These are phyloP conservation scores for Arabis hirsuta DNA, from an alignment of 345 rosid genomes.

Conservation along the genomic window DNA sequence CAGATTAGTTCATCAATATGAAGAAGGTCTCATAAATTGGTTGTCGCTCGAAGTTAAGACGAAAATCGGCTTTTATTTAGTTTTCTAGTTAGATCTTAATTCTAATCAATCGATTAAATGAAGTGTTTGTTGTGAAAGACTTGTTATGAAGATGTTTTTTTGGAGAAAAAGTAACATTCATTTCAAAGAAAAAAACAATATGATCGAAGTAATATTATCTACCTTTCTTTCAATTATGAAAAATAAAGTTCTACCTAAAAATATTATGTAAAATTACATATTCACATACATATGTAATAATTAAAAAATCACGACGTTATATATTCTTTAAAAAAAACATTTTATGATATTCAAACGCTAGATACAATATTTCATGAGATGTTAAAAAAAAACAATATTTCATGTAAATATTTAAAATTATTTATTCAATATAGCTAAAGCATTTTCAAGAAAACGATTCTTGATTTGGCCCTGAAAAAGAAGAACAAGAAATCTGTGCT, in stretches of 20 bases:
- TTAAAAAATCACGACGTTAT: too few species aligned
- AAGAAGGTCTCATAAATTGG: too few species aligned
- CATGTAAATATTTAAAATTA: not conserved
- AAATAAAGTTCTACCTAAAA: not conserved
- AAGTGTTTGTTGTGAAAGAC: too few species aligned
- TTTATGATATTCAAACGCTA: not conserved
- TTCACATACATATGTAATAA: not conserved
- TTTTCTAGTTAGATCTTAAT: too few species aligned
- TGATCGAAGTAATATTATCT: not conserved
- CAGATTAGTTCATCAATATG: not conserved
- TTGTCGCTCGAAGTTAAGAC: too few species aligned
- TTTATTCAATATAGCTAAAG: not conserved
- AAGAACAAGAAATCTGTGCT: not conserved
- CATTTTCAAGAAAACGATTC: not conserved
- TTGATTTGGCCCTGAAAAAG: conserved; percentile 4
- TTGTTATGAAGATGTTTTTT: too few species aligned
- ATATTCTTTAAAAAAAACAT: not conserved
- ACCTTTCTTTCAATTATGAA: conserved; percentile 6
- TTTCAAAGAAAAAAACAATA: too few species aligned
- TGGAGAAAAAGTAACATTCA: too few species aligned
- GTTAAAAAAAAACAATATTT: not conserved
- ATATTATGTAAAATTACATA: conserved; percentile 2
- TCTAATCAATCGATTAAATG: too few species aligned
- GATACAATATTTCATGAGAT: not conserved
- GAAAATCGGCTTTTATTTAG: too few species aligned